phyloP scores from a whole-genome alignment of 257 asterid species.

The Capsicum baccatum region DNA sequence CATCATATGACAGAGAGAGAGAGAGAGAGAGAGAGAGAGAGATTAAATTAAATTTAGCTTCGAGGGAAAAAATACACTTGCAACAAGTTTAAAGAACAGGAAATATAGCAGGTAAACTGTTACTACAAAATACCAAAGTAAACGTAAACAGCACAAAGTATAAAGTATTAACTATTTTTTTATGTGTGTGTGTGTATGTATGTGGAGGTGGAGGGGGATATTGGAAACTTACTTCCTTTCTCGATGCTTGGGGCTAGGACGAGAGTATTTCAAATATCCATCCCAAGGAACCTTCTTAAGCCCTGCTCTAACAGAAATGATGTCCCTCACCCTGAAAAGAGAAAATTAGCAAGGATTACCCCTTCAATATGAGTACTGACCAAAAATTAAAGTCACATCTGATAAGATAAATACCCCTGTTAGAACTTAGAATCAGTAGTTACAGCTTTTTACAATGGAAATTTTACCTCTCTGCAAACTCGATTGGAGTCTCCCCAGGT shows the following conservation, averaged over 20 bases:
- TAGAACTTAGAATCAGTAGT: constrained; percentile 11
- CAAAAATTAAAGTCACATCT: neutral
- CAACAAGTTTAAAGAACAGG: neutral
- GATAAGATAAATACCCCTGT: constrained; percentile 15
- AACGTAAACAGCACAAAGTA: neutral
- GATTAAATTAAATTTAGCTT: neutral
- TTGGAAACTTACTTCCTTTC: constrained; percentile 78
- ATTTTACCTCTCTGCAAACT: constrained; percentile 91
- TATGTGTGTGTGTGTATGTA: neutral
- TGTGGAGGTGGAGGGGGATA: neutral
- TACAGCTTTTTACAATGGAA: neutral
- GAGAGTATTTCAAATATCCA: constrained; percentile 87
- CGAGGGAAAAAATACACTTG: neutral
- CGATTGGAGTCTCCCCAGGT: constrained; percentile 88
- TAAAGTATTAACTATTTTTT: neutral
- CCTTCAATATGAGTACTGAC: neutral
- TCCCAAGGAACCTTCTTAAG: constrained; percentile 74
- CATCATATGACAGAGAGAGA: neutral
- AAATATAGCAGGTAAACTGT: constrained; percentile 10
- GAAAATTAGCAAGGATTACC: constrained; percentile 3
- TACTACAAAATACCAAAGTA: neutral
- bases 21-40: too few relatives aligned
- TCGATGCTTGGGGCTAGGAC: constrained; percentile 90
- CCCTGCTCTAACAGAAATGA: constrained; percentile 83
- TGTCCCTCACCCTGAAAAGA: constrained; percentile 82